These are phyloP conservation scores for Colletotrichum navitas DNA, from an alignment of 2,329 filamentous ascomycete genomes.

Conservation along the genomic window DNA sequence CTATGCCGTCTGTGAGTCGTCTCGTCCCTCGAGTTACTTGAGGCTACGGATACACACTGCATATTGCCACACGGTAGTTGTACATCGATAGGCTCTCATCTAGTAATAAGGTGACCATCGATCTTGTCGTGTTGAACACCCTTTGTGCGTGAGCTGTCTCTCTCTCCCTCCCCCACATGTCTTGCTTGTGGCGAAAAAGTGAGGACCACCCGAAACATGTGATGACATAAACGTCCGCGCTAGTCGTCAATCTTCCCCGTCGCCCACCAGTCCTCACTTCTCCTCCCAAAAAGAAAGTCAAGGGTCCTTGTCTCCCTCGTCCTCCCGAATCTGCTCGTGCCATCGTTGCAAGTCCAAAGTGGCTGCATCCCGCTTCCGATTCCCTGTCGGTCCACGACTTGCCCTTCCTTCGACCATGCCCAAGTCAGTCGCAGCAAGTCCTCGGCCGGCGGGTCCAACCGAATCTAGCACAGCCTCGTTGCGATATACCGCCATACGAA, in stretches of 20 bases:
- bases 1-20: slow-evolving; percentile 6
- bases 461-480: slow-evolving; percentile 34
- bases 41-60: neutral
- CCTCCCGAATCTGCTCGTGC: slow-evolving; percentile 14
- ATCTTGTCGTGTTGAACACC: neutral
- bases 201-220: slow-evolving; percentile 35
- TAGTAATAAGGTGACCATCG: neutral
- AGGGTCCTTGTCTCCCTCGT: slow-evolving; percentile 13
- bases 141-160: neutral
- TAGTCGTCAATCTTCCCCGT: neutral
- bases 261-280: neutral
- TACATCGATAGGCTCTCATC: neutral
- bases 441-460: slow-evolving; percentile 34
- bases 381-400: neutral
- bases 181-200: slow-evolving; percentile 13
- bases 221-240: slow-evolving; percentile 38
- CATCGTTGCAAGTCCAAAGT: slow-evolving; percentile 22
- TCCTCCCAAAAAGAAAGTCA: neutral
- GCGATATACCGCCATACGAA: neutral
- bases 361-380: slow-evolving; percentile 7
- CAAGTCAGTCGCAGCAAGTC: slow-evolving; percentile 1
- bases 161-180: neutral
- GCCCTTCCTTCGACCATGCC: neutral
- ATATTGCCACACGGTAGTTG: neutral
- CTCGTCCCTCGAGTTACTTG: neutral